Conservation (phyloP, 2,329 filamentous ascomycete genomes). For the Juglanconis juglandina region DNA sequence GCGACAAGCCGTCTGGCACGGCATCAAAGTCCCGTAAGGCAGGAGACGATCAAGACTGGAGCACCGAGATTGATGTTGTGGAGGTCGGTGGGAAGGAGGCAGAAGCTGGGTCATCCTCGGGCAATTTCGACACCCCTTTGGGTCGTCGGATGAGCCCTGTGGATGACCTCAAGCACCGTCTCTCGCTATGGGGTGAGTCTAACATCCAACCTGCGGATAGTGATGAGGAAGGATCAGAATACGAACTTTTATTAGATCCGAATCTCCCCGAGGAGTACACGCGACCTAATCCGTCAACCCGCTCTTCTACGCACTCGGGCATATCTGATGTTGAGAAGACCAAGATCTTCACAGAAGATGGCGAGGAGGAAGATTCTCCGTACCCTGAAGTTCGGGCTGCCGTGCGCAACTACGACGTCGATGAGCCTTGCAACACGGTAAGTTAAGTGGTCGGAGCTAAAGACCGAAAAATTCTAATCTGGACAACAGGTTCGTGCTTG, state of each 20-base stretch:
- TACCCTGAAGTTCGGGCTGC: constrained; percentile 65
- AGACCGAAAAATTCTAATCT: background rate
- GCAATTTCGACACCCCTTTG: constrained; percentile 16
- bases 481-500: constrained; percentile 40
- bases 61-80: constrained; percentile 24
- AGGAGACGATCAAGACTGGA: constrained; percentile 26
- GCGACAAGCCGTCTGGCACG: constrained; percentile 33
- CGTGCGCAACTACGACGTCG: constrained; percentile 62
- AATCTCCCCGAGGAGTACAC: constrained; percentile 44
- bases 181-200: constrained; percentile 40
- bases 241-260: constrained; percentile 56
- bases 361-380: constrained; percentile 54
- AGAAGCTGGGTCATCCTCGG: constrained; percentile 17
- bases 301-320: constrained; percentile 16
- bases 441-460: constrained; percentile 27
- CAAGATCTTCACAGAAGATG: constrained; percentile 30
- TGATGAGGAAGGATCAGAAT: constrained; percentile 47
- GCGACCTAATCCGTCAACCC: constrained; percentile 23
- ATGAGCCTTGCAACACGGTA: constrained; percentile 63
- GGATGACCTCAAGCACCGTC: constrained; percentile 33
- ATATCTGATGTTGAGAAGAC: constrained; percentile 22
- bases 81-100: constrained; percentile 30
- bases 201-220: constrained; percentile 33
- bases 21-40: constrained; percentile 21
- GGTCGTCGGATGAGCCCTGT: constrained; percentile 23